phyloP scores from a whole-genome alignment of 768 basidiomycete genomes.

The Mycena albidolilacea region DNA sequence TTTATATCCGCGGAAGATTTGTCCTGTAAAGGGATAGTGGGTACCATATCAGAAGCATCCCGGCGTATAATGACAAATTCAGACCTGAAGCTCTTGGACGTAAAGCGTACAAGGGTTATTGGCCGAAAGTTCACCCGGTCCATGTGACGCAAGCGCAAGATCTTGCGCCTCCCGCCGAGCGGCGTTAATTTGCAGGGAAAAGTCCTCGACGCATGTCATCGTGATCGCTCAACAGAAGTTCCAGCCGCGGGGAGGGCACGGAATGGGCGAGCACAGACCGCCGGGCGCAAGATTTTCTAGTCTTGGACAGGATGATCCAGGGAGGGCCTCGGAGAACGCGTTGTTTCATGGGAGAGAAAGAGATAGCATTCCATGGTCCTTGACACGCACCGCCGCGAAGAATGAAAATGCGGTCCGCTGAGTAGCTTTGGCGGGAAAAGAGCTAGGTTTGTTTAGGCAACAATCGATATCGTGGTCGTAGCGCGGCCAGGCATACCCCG shows the following conservation, averaged over 20 bases:
- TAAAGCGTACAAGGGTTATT: slow-evolving; percentile 21
- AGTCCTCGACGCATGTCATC: slow-evolving; percentile 18
- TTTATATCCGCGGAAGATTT: slow-evolving; percentile 42
- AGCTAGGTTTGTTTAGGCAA: slow-evolving; percentile 25
- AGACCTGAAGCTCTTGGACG: slow-evolving; percentile 28
- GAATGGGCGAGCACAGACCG: not conserved
- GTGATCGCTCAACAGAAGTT: slow-evolving; percentile 11
- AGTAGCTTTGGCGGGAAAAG: slow-evolving; percentile 29
- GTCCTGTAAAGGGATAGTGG: slow-evolving; percentile 25
- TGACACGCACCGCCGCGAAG: slow-evolving; percentile 27
- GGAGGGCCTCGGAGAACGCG: slow-evolving; percentile 37
- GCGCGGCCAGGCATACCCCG: slow-evolving; percentile 20
- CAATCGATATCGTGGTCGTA: slow-evolving; percentile 22
- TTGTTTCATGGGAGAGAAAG: slow-evolving; percentile 21
- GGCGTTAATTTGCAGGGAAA: slow-evolving; percentile 34
- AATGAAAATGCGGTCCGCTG: slow-evolving; percentile 20
- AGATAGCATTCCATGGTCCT: slow-evolving; percentile 3
- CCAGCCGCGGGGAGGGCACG: slow-evolving; percentile 10
- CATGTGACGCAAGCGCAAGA: slow-evolving; percentile 30
- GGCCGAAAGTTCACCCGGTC: slow-evolving; percentile 25
- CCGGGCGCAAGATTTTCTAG: slow-evolving; percentile 18
- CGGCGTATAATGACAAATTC: slow-evolving; percentile 36
- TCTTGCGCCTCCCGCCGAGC: slow-evolving; percentile 34
- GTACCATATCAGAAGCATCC: slow-evolving; percentile 34
- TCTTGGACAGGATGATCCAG: slow-evolving; percentile 12